Evolutionary conservation across 305 asterid species (phyloP), one percentile per base, ranked within the genome.

Genomic region (Fraxinus baroniana): DNA sequence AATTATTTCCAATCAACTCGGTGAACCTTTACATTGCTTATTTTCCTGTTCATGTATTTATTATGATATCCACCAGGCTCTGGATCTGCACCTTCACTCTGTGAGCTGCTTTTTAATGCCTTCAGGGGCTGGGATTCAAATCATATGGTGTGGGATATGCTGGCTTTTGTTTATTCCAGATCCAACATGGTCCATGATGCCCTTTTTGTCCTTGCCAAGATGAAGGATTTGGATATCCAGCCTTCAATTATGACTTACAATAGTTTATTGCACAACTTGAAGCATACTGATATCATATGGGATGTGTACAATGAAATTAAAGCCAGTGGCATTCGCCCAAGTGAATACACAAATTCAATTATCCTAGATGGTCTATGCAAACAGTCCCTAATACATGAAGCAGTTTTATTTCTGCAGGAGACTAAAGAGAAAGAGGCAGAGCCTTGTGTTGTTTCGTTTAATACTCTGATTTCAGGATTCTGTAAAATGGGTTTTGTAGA

Each of bases 131-230:
- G 92, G 92, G 89, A 84, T 55, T 86, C 90, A 26, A 86, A 82
- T 83, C 85, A 84, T 80, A 49, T 84, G 76, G 94, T 94, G 75
- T 94, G 97, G 99, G 95, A 95, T 86, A 85, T 88, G 86, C 86
- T 95, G 85, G 90, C 90, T 82, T 90, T 91, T 89, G 89, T 89
- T 79, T 95, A 88, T 84, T 90, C 93, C 73, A 87, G 87, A 84
- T 81, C 80, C 35, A 86, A 80, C 78, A 93, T 94, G 99, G 89
- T 90, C 30, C 85, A 85, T 57, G 99, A 94, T 90, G 90, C 95
- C 79, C 93, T 94, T 77, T 68, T 84, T 80, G 92, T 93, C 78
- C 78, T 94, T 57, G 77, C 84, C 79, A 90, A 86, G 91, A 95
- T 95, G 99, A 92, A 90, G 80, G 93, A 91, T 82, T 79, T 89